A percentile compares a stretch with the other conserved stretches of the same genome.
Evolutionary conservation across 2,329 filamentous ascomycete genomes (phyloP).

Genomic region (Neopestalotiopsis sp.): DNA sequence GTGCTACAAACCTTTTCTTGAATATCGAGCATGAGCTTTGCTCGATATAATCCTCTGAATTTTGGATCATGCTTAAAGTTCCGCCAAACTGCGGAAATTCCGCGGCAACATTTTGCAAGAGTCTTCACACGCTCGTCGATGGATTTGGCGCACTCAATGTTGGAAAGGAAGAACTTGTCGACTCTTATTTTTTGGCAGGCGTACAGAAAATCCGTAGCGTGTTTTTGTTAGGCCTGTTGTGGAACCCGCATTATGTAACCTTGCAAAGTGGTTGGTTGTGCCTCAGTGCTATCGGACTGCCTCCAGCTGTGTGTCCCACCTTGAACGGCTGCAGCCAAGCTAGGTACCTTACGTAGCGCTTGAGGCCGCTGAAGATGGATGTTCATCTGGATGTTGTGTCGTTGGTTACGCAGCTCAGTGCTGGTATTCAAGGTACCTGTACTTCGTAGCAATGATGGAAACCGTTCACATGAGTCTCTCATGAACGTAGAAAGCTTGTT

Average conservation of each 20-base stretch:
- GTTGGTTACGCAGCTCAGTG: no score
- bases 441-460: no score
- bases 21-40: background rate
- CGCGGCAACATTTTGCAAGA: background rate
- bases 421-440: no score
- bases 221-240: background rate
- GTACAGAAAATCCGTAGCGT: background rate
- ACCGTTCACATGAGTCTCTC: no score
- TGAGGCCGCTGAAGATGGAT: background rate
- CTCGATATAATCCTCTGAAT: background rate
- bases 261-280: background rate
- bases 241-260: background rate
- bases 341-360: background rate
- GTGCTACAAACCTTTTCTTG: background rate
- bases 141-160: no score
- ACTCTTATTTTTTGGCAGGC: slow-evolving; percentile 1
- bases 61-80: background rate
- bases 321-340: slow-evolving; percentile 3
- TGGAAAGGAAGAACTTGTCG: background rate
- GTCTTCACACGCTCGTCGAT: background rate
- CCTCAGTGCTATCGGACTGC: background rate
- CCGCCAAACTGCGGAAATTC: background rate
- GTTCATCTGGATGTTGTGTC: no score
- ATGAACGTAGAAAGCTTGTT: no score
- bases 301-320: slow-evolving; percentile 11